Conservation (phyloP, 805 yeast genomes). For the Saccharomyces kudriavzevii region DNA sequence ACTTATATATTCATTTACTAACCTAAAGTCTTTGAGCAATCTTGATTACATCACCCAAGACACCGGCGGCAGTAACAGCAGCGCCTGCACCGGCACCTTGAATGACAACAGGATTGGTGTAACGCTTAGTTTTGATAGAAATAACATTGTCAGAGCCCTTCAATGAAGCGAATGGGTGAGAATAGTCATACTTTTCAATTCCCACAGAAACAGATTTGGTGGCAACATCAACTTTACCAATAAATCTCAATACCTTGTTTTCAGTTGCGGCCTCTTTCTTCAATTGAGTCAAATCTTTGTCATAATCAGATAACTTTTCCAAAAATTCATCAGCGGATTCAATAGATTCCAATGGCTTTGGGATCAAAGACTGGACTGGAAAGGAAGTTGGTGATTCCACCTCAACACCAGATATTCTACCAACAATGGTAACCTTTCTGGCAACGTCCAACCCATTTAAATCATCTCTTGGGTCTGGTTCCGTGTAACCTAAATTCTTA, state of each 20-base stretch:
- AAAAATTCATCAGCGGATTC: slow-evolving; percentile 70
- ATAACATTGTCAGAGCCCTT: slow-evolving; percentile 96
- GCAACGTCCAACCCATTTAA: slow-evolving; percentile 97
- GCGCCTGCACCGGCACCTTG: slow-evolving; percentile 98
- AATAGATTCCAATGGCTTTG: slow-evolving; percentile 70
- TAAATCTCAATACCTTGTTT: slow-evolving; percentile 84
- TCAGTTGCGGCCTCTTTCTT: slow-evolving; percentile 76
- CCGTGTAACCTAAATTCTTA: slow-evolving; percentile 88
- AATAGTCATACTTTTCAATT: slow-evolving; percentile 73
- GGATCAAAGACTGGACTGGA: slow-evolving; percentile 91
- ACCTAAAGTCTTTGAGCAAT: slow-evolving; percentile 68
- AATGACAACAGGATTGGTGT: slow-evolving; percentile 82
- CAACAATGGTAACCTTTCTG: slow-evolving; percentile 92
- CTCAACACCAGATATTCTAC: slow-evolving; percentile 81
- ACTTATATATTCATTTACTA: background rate
- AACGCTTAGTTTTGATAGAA: slow-evolving; percentile 84
- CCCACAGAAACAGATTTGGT: slow-evolving; percentile 71
- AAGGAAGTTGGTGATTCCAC: slow-evolving; percentile 85
- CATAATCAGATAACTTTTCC: slow-evolving; percentile 73
- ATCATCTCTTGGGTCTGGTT: slow-evolving; percentile 99
- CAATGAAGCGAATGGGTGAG: slow-evolving; percentile 93
- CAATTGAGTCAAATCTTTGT: slow-evolving; percentile 64
- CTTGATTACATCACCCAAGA: slow-evolving; percentile 85
- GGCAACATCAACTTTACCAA: slow-evolving; percentile 79
- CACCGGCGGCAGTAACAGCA: slow-evolving; percentile 78